Evolutionary conservation across 495 filamentous ascomycete genomes (phyloP).

Genomic region (Aspergillus nidulans): DNA sequence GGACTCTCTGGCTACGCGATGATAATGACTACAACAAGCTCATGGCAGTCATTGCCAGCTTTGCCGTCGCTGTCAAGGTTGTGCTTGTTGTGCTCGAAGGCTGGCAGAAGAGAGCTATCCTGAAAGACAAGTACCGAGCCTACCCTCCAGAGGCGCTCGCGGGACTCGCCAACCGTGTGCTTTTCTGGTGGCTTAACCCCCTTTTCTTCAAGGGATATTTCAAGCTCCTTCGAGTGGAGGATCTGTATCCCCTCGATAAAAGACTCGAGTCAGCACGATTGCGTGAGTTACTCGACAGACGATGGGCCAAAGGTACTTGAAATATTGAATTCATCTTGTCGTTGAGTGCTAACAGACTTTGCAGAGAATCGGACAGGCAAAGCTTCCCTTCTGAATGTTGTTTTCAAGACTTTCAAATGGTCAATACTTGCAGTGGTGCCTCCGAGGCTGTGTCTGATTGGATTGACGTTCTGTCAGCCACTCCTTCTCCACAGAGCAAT

Average conservation of each 20-base stretch:
- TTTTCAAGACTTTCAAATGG: constrained; percentile 43
- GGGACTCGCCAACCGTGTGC: constrained; percentile 45
- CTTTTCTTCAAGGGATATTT: constrained; percentile 48
- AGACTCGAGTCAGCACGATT: constrained; percentile 36
- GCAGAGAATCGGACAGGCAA: too few species aligned
- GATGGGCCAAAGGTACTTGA: constrained; percentile 28
- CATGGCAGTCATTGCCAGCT: constrained; percentile 47
- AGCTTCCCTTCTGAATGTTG: constrained; percentile 25
- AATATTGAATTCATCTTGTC: background rate
- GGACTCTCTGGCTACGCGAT: constrained; percentile 57
- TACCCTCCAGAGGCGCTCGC: constrained; percentile 56
- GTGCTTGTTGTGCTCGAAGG: constrained; percentile 51
- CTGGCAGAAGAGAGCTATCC: constrained; percentile 45
- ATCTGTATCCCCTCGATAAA: constrained; percentile 45
- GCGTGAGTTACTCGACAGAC: constrained; percentile 28
- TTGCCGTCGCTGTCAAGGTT: constrained; percentile 42
- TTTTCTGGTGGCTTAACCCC: constrained; percentile 59
- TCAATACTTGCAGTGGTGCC: constrained; percentile 46
- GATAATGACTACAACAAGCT: constrained; percentile 25
- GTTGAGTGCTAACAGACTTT: constrained; percentile 4
- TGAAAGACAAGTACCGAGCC: constrained; percentile 36
- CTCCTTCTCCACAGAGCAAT: constrained; percentile 55
- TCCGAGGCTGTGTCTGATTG: constrained; percentile 52
- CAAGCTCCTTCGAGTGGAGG: constrained; percentile 37
- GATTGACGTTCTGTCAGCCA: constrained; percentile 60